phyloP scores from a whole-genome alignment of 495 filamentous ascomycete species.

The Penicillium desertorum region DNA sequence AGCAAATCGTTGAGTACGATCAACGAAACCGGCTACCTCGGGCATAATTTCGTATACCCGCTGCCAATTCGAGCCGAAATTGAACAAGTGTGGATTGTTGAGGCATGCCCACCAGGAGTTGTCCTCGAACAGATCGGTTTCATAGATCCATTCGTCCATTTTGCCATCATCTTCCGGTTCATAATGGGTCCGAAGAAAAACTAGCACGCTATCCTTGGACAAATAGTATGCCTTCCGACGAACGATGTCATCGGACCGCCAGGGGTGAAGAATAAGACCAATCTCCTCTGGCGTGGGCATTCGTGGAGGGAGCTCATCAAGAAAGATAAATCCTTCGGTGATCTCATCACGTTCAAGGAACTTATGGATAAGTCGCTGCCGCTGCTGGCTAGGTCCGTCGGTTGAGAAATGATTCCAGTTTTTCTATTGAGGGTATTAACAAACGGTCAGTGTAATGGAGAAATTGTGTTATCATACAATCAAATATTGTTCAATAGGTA shows the following conservation, averaged over 20 bases:
- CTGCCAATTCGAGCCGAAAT: neutral
- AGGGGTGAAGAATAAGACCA: conserved; percentile 17
- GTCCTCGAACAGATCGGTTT: conserved; percentile 9
- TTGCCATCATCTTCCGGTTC: conserved; percentile 15
- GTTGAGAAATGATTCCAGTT: conserved; percentile 14
- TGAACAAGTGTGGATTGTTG: conserved; percentile 5
- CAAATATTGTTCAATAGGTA: conserved; percentile 1
- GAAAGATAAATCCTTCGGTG: neutral
- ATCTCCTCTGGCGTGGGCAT: conserved; percentile 17
- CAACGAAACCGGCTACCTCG: neutral
- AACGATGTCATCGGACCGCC: conserved; percentile 6
- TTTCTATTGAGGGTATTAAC: conserved; percentile 9
- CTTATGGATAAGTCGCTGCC: conserved; percentile 14
- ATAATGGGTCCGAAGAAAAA: conserved; percentile 21
- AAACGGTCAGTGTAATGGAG: neutral
- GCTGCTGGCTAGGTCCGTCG: conserved; percentile 13
- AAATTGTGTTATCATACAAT: neutral
- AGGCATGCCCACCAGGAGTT: conserved; percentile 16
- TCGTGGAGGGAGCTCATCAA: conserved; percentile 15
- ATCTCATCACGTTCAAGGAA: conserved; percentile 7
- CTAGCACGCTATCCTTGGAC: neutral
- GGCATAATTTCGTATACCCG: conserved; percentile 2
- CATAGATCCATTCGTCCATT: conserved; percentile 8
- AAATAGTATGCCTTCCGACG: conserved; percentile 16
- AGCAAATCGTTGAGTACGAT: neutral